Evolutionary conservation across 1,139 yeast species (phyloP).

Genomic region (Entelexis sorbosivorans): DNA sequence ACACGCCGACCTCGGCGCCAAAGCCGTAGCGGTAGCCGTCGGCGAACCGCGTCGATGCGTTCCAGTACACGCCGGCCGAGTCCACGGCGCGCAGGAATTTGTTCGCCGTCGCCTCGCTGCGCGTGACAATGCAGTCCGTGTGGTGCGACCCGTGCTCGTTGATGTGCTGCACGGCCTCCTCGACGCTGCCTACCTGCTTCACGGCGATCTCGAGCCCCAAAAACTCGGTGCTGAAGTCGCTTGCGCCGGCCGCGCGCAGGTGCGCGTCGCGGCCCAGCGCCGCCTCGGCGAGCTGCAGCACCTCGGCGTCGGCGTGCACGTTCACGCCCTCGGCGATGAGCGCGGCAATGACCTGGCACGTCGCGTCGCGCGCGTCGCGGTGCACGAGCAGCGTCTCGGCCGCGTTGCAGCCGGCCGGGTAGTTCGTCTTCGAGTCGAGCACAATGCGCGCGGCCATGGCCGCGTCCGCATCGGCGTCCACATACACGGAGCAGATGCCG

Average conservation of each 20-base stretch:
- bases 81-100: conserved; percentile 75
- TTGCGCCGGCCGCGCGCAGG: conserved; percentile 28
- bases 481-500: conserved; percentile 83
- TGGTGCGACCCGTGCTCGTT: conserved; percentile 90
- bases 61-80: conserved; percentile 98
- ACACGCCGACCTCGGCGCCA: conserved; percentile 96
- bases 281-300: conserved; percentile 30
- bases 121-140: conserved; percentile 86
- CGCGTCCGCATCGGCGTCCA: conserved; percentile 65
- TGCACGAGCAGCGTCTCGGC: conserved; percentile 75
- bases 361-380: conserved; percentile 36
- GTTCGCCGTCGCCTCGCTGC: conserved; percentile 56
- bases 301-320: conserved; percentile 52
- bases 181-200: conserved; percentile 45
- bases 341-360: conserved; percentile 36
- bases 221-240: conserved; percentile 74
- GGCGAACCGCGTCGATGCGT: conserved; percentile 91
- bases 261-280: conserved; percentile 22
- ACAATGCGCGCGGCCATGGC: conserved; percentile 63
- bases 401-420: conserved; percentile 98
- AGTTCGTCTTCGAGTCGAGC: conserved; percentile 85
- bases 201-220: conserved; percentile 75
- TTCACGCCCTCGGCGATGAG: conserved; percentile 59
- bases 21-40: conserved; percentile 98
- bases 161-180: conserved; percentile 70